Conservation (phyloP, 805 yeast genomes). For the Teunomyces tritomae region DNA sequence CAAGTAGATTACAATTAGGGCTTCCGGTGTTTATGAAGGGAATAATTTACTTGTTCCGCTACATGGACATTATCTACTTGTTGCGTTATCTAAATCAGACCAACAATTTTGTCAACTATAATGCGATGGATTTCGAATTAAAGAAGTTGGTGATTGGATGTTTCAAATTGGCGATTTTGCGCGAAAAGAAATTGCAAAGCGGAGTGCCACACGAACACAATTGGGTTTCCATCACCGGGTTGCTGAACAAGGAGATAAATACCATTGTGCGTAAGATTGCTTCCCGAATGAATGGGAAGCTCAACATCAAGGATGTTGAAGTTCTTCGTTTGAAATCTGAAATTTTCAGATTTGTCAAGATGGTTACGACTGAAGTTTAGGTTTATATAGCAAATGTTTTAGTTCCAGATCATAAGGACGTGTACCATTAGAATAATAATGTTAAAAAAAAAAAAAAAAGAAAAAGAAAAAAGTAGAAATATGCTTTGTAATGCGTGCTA, state of each 20-base stretch:
- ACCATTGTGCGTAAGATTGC: slow-evolving; percentile 34
- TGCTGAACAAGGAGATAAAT: slow-evolving; percentile 34
- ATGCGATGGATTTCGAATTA: slow-evolving; percentile 42
- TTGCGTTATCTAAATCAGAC: slow-evolving; percentile 45
- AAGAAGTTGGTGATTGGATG: slow-evolving; percentile 43
- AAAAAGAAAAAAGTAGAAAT: too few species aligned
- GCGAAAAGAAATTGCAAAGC: slow-evolving; percentile 20
- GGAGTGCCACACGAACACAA: slow-evolving; percentile 14
- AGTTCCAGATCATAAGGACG: too few species aligned
- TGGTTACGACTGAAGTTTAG: slow-evolving; percentile 32
- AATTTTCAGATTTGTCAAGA: slow-evolving; percentile 40
- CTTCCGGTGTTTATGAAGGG: slow-evolving; percentile 40
- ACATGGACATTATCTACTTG: slow-evolving; percentile 46
- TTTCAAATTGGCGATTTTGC: slow-evolving; percentile 35
- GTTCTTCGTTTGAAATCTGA: slow-evolving; percentile 36
- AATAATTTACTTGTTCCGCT: slow-evolving; percentile 41
- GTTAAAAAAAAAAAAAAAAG: too few species aligned
- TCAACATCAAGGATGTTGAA: slow-evolving; percentile 37
- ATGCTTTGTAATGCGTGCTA: too few species aligned
- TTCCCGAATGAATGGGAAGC: slow-evolving; percentile 40
- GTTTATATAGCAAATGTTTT: background rate
- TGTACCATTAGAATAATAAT: too few species aligned
- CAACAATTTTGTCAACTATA: slow-evolving; percentile 42
- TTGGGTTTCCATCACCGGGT: slow-evolving; percentile 38
- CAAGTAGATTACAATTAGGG: slow-evolving; percentile 35